Percentiles rank a stretch among this genome's conserved stretches.
Conservation (phyloP, 2,329 filamentous ascomycete species). For the Uncinocarpus reesii region DNA sequence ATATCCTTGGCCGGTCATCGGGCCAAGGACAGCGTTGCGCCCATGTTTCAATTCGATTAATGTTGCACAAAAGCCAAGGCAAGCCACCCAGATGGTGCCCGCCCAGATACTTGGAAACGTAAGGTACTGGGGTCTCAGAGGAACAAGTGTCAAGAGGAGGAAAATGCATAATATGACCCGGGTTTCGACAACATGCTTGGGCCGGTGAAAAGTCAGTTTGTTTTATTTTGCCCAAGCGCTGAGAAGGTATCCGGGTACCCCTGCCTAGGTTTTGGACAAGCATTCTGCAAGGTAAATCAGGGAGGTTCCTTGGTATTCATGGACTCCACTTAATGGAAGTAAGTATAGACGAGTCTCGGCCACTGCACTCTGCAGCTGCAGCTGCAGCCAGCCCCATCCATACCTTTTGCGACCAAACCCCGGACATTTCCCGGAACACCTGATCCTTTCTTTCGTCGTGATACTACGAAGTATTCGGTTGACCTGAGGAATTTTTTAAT, state of each 20-base stretch:
- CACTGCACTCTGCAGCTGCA: background rate
- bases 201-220: no score
- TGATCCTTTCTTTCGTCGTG: background rate
- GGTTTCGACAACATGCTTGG: no score
- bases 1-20: background rate
- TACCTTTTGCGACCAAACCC: background rate
- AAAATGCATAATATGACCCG: no score
- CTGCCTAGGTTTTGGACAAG: constrained; percentile 1
- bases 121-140: background rate
- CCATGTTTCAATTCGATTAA: background rate
- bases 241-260: no score
- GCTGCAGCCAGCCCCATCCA: background rate
- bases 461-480: background rate
- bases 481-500: background rate
- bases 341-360: background rate
- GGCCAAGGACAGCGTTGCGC: background rate
- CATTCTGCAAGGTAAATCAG: constrained; percentile 13
- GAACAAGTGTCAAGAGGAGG: background rate
- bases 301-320: constrained; percentile 5
- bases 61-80: background rate
- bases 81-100: background rate
- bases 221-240: no score
- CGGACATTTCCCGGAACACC: background rate
- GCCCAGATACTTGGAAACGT: background rate
- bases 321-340: background rate